Evolutionary conservation across 768 basidiomycete genomes (phyloP), one percentile per base, ranked within the genome.

Genomic region (Lactifluus rugatus): DNA sequence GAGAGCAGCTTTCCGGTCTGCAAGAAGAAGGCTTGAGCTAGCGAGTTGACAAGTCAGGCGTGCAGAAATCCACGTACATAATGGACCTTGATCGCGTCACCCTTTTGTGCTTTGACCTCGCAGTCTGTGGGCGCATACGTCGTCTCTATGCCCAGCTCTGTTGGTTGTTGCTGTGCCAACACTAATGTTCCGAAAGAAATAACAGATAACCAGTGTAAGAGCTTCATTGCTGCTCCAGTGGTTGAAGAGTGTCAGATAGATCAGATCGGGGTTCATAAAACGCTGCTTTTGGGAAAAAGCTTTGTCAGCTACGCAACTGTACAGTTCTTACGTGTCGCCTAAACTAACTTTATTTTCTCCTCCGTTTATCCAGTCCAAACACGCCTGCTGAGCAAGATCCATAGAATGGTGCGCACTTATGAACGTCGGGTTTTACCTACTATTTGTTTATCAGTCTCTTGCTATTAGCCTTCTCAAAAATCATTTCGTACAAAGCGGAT

Each of bases 401-500:
- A 44, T 19, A 44, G 7, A 32, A 57, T 57, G 56, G 56, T 57
- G 42, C 42, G 56, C 34, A 45, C 41, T 44, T 5, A 16, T 14
- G 4, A 7, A 14, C 21, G 23, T 23, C 26, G n/a, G 6, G 7
- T 5, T 36, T 16, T 47, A 5, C 1, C 32, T 25, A 2, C 32
- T 11, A n/a, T 34, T 16, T 17, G 25, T 34, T 16, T 6, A 32
- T 45, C 5, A 45, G 13, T 32, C 1, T 13, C 5, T 17, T 6
- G 21, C 28, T 10, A 13, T 6, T 19, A 97, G 95, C 95, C 95
- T 75, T 97, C 95, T 72, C 92, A 97, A 85, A 99, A 99, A 78
- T 83, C 92, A 58, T 97, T 97, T 83, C 82, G 89, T 71, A 93
- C 89, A 73, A 99, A 99, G 81, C 85, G 86, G 72, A 94, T 85